phyloP scores from a whole-genome alignment of 352 stramenopile genomes.

The Phytophthora cactorum region DNA sequence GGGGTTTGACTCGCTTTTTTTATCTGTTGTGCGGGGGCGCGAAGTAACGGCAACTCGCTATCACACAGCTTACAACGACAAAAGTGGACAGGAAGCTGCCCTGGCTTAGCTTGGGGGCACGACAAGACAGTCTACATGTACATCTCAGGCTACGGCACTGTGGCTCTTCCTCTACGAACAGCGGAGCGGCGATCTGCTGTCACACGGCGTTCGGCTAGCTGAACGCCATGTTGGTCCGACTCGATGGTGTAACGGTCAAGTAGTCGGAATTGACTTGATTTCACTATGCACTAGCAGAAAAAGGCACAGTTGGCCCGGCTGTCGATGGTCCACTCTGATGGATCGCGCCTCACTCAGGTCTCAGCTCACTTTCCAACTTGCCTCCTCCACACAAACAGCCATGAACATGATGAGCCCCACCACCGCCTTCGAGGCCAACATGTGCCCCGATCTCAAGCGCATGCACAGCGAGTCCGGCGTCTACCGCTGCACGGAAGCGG shows the following conservation, averaged over 20 bases:
- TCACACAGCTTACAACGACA: constrained; percentile 11
- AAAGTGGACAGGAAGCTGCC: constrained; percentile 35
- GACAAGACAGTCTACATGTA: constrained; percentile 1
- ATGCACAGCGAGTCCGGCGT: constrained; percentile 22
- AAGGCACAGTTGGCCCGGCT: neutral
- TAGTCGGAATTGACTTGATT: constrained; percentile 33
- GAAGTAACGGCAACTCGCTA: constrained; percentile 26
- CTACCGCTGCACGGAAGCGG: constrained; percentile 27
- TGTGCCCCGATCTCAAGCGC: constrained; percentile 23
- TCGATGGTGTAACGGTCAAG: constrained; percentile 25
- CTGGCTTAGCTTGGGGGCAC: constrained; percentile 14
- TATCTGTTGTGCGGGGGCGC: constrained; percentile 2
- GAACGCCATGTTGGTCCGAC: constrained; percentile 28
- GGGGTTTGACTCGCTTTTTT: constrained; percentile 7
- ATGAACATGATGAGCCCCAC: constrained; percentile 22
- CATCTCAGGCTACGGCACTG: constrained; percentile 24
- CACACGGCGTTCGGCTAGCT: constrained; percentile 39
- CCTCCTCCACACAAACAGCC: constrained; percentile 11
- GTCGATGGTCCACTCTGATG: constrained; percentile 16
- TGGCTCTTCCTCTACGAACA: constrained; percentile 38
- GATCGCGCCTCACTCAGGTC: constrained; percentile 9
- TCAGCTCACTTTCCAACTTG: constrained; percentile 29
- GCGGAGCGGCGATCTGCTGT: constrained; percentile 23
- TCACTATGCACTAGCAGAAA: constrained; percentile 20
- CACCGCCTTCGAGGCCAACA: constrained; percentile 14